phyloP scores from a whole-genome alignment of 805 yeast species.

The Candida rishiriensis region DNA sequence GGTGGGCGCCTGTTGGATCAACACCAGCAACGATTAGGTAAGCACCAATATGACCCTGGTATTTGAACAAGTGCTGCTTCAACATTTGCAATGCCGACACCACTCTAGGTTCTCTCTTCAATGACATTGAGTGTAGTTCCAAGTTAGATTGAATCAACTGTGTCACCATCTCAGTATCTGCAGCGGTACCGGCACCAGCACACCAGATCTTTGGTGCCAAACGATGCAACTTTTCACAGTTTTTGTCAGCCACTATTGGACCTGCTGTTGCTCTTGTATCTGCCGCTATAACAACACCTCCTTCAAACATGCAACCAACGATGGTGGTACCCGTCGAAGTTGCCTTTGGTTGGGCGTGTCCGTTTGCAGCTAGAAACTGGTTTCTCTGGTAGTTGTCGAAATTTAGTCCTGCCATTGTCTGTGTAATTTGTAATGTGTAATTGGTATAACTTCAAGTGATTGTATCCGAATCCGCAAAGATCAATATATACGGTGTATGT shows the following conservation, averaged over 20 bases:
- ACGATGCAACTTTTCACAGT: slow-evolving; percentile 91
- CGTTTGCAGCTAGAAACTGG: slow-evolving; percentile 58
- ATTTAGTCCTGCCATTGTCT: slow-evolving; percentile 77
- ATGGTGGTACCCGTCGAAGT: slow-evolving; percentile 99
- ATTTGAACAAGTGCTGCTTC: slow-evolving; percentile 93
- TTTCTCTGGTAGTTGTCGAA: slow-evolving; percentile 95
- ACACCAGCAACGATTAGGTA: slow-evolving; percentile 97
- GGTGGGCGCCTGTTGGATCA: slow-evolving; percentile 93
- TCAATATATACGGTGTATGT: no score
- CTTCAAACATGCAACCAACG: slow-evolving; percentile 89
- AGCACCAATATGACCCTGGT: slow-evolving; percentile 97
- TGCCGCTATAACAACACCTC: slow-evolving; percentile 97
- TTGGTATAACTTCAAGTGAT: no score
- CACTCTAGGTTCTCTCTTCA: slow-evolving; percentile 86
- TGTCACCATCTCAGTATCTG: slow-evolving; percentile 97
- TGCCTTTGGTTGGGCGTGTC: slow-evolving; percentile 76
- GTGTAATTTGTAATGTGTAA: no score
- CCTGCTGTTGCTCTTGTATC: slow-evolving; percentile 99
- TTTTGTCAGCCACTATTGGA: slow-evolving; percentile 94
- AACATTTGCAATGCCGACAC: slow-evolving; percentile 88
- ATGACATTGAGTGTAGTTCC: slow-evolving; percentile 82
- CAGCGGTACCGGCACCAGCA: slow-evolving; percentile 99
- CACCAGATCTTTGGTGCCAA: slow-evolving; percentile 94
- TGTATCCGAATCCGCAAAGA: no score
- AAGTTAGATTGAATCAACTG: slow-evolving; percentile 86